Percentiles rank a stretch among this genome's conserved stretches.
phyloP scores from a whole-genome alignment of 345 rosid genomes.

The Eucalyptus tenuipes region DNA sequence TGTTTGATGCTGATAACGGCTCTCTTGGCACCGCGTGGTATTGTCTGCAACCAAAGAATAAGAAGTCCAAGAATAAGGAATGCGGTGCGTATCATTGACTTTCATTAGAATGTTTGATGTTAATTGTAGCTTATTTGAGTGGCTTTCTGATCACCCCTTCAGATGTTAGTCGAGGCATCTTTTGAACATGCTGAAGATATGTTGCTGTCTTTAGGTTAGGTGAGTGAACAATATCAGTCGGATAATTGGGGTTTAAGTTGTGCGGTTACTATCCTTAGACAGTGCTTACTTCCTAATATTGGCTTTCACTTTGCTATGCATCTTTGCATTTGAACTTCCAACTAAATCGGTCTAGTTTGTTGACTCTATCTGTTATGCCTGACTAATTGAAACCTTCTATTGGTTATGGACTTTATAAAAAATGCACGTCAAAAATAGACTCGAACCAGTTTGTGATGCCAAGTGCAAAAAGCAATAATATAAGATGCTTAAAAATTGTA shows the following conservation, averaged over 20 bases:
- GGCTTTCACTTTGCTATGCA: neutral
- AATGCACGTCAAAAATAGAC: neutral
- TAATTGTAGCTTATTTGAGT: neutral
- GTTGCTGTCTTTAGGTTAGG: neutral
- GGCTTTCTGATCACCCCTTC: neutral
- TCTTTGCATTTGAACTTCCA: neutral
- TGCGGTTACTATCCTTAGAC: neutral
- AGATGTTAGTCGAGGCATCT: neutral
- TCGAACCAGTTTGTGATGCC: neutral
- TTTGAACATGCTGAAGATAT: neutral
- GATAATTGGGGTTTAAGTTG: neutral
- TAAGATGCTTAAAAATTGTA: neutral
- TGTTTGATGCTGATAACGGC: slow-evolving; percentile 68
- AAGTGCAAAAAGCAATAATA: neutral
- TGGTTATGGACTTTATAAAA: neutral
- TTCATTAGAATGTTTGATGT: neutral
- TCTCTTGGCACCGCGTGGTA: slow-evolving; percentile 82
- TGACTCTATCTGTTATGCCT: neutral
- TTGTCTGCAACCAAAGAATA: slow-evolving; percentile 64
- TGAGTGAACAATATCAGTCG: neutral
- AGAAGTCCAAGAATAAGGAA: slow-evolving; percentile 61
- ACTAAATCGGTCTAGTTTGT: neutral
- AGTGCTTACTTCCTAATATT: neutral
- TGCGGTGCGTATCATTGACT: slow-evolving; percentile 40
- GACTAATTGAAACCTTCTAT: neutral